Percentiles rank a stretch among this genome's conserved stretches.
These are phyloP conservation scores for Apiotrichum gamsii DNA, from an alignment of 1,284 basidiomycete species.

Conservation along the genomic window DNA sequence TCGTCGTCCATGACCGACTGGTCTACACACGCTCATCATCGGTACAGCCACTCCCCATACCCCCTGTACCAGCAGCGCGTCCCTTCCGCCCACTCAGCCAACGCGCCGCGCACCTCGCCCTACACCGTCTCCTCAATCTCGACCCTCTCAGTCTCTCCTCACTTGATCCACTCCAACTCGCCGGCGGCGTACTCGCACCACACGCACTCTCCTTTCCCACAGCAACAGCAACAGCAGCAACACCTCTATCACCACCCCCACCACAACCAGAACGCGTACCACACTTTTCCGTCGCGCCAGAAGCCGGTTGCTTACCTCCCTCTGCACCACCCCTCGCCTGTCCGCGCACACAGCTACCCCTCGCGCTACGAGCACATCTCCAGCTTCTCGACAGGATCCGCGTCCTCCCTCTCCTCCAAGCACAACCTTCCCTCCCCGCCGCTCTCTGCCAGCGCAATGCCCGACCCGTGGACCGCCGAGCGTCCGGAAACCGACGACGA, in stretches of 20 bases:
- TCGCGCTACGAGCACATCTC: background rate
- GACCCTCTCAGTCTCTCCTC: background rate
- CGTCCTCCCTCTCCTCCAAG: background rate
- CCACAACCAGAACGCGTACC: background rate
- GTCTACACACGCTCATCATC: background rate
- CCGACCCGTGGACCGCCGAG: conserved; percentile 13
- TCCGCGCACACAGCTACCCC: conserved; percentile 18
- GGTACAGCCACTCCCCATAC: background rate
- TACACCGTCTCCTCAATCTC: background rate
- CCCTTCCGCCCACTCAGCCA: too few relatives aligned
- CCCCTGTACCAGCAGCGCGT: background rate
- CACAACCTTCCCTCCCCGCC: conserved; percentile 17
- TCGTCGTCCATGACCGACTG: background rate
- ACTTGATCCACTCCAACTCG: background rate
- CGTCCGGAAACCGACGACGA: conserved; percentile 4
- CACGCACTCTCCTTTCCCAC: background rate
- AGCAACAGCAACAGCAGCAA: background rate
- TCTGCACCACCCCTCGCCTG: conserved; percentile 18
- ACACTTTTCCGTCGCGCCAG: background rate
- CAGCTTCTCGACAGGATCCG: background rate
- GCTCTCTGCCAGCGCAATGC: conserved; percentile 14
- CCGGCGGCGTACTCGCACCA: background rate
- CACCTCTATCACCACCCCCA: background rate
- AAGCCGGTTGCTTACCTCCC: background rate
- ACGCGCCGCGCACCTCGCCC: too few relatives aligned